Percentiles rank a stretch among this genome's conserved stretches.
phyloP scores from a whole-genome alignment of 2,329 filamentous ascomycete species.

The Elsinoe perseae region DNA sequence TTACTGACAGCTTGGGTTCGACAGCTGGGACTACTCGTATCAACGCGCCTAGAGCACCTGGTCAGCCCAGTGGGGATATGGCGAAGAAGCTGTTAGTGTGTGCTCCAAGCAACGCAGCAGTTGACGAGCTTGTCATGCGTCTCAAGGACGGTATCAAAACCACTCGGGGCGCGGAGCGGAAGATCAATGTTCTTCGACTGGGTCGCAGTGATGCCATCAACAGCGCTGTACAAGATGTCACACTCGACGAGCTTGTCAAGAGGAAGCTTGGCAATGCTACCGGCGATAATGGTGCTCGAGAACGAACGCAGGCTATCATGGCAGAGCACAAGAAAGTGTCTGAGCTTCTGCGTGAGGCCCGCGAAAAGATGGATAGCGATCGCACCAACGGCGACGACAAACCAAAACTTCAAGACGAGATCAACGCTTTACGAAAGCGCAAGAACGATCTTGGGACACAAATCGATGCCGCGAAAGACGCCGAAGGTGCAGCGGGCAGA shows the following conservation, averaged over 20 bases:
- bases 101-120: slow-evolving; percentile 96
- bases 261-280: slow-evolving; percentile 49
- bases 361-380: slow-evolving; percentile 57
- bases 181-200: slow-evolving; percentile 80
- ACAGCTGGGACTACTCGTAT: slow-evolving; percentile 28
- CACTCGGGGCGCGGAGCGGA: slow-evolving; percentile 60
- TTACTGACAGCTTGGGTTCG: slow-evolving; percentile 53
- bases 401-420: slow-evolving; percentile 61
- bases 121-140: slow-evolving; percentile 90
- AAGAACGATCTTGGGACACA: slow-evolving; percentile 69
- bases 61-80: slow-evolving; percentile 24
- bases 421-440: slow-evolving; percentile 68
- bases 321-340: slow-evolving; percentile 54
- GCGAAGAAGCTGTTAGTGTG: slow-evolving; percentile 89
- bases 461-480: slow-evolving; percentile 82
- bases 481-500: slow-evolving; percentile 70
- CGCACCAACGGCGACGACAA: slow-evolving; percentile 46
- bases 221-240: slow-evolving; percentile 78
- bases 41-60: slow-evolving; percentile 29
- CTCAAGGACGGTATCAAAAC: slow-evolving; percentile 82
- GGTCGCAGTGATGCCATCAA: slow-evolving; percentile 92
- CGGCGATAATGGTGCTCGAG: slow-evolving; percentile 36
- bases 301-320: slow-evolving; percentile 61
- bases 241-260: slow-evolving; percentile 83
- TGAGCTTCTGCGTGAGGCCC: slow-evolving; percentile 61